Evolutionary conservation across 805 yeast genomes (phyloP), one percentile per base, ranked within the genome.

Genomic region (Nakazawaea holstii): DNA sequence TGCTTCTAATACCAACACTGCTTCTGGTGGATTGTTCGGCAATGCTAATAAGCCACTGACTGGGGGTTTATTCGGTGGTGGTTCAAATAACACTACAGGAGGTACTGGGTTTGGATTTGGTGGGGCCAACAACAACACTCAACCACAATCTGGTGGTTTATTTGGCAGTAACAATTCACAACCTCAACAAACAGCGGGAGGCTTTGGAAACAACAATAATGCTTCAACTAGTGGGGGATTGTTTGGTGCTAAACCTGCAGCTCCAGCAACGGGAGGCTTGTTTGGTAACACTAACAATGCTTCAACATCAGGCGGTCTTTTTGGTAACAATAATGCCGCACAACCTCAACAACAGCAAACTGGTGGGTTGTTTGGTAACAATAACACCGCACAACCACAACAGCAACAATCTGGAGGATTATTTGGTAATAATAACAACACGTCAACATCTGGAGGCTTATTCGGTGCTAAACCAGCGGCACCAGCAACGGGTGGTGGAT

Each of bases 1-100:
- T 38, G 45, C 51, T 26, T 14, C 24, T 29, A 51, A 51, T 28
- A 55, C 46, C 41, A 53, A 51, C 43, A 52, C 53, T 39, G 54
- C 51, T 27, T 51, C 65, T 38, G 64, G 62, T 13, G 69, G 71
- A 6, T 53, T 69, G 14, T 73, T 73, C 55, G 66, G 67, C 24
- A 20, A 20, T 20, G 24, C 24, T n/a, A 50, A 53, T 24, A 57
- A 55, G 36, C 60, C 61, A 17, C 53, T 59, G n/a, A 15, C 49
- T 10, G 43, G 42, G 5, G 49, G 49, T 7, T 38, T 56, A 49
- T 51, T 56, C 49, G 59, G 62, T 24, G 59, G 55, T 29, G 11
- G n/a, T 30, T 10, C 33, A 30, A 52, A 56, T 36, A 58, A 56
- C 40, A 61, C 48, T 50, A 53, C 44, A 3, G 36, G 17, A 14